Base-by-base conservation (phyloP, 768 basidiomycete genomes). In the Macrolepiota dolichaula region DNA sequence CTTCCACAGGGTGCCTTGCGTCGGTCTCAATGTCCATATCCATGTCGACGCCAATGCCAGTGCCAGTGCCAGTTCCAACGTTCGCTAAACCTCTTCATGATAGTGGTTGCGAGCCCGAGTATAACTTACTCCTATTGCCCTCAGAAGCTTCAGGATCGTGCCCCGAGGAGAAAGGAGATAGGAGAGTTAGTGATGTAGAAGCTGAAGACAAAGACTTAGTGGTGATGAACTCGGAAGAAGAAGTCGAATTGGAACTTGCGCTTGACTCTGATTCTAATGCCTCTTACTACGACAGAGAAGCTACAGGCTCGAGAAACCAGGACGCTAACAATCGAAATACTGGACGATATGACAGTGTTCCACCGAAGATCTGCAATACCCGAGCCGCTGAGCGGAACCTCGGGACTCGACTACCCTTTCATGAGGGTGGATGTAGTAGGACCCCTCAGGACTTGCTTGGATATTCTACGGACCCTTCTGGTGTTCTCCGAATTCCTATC, bases 211-310 rank as follows among this genome's bases (percentile, higher is more conserved):
- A 27, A 27, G 47, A 24, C 47, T 29, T 35, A 47, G 24, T 19
- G 10, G 47, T 27, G 44, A 17, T 60, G 51, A 46, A 22, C 51
- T 60, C 59, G 32, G 59, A 60, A 47, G 59, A 60, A 53, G 59
- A 60, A 42, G 51, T 60, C 51, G 51, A 60, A 32, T 42, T 27
- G 22, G 27, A 60, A 42, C 51, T 60, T 53, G 51, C 44, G 29
- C 38, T n/a, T 60, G 51, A 25, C 42, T 60, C 51, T 36, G 57
- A 42, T 24, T 40, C 50, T 32, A 51, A 42, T 35, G 24, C 6
- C 40, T 53, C 51, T 35, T 22, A 32, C 3, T 22, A 25, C 27
- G 12, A 36, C 27, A 24, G 32, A 35, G n/a, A 49, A 44, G 51
- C 13, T 19, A 32, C 35, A 27, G 51, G 5, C n/a, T 42, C 13